These are phyloP conservation scores for Starmerella stellata DNA, from an alignment of 805 yeast species.

Conservation along the genomic window DNA sequence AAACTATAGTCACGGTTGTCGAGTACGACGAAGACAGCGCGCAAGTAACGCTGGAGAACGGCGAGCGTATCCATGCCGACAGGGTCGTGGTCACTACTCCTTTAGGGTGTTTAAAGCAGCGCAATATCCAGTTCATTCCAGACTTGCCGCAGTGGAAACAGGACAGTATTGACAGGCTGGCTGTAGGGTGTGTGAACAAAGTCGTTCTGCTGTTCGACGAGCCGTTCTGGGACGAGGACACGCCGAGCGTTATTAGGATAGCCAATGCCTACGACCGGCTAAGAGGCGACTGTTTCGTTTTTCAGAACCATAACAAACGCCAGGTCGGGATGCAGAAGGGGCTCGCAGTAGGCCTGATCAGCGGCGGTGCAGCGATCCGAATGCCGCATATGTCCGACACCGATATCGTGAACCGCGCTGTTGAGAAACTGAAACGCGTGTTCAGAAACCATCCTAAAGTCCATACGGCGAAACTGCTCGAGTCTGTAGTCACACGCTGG, in stretches of 20 bases:
- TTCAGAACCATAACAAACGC: slow-evolving; percentile 23
- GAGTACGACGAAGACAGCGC: slow-evolving; percentile 24
- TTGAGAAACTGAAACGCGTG: slow-evolving; percentile 18
- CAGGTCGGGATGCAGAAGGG: slow-evolving; percentile 22
- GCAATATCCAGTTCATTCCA: slow-evolving; percentile 26
- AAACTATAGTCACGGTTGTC: slow-evolving; percentile 24
- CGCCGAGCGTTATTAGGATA: slow-evolving; percentile 21
- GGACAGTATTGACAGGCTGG: slow-evolving; percentile 26
- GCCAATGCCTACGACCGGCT: slow-evolving; percentile 10
- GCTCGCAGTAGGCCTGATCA: slow-evolving; percentile 25
- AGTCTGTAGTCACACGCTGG: slow-evolving; percentile 48
- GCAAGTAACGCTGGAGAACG: slow-evolving; percentile 24
- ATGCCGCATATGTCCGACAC: slow-evolving; percentile 22
- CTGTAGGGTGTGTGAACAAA: slow-evolving; percentile 27
- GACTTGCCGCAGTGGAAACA: slow-evolving; percentile 27
- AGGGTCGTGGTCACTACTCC: slow-evolving; percentile 27
- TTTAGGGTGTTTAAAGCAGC: slow-evolving; percentile 26
- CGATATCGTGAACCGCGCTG: slow-evolving; percentile 22
- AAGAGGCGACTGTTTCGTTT: slow-evolving; percentile 26
- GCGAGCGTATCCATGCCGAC: slow-evolving; percentile 27
- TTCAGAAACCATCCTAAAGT: slow-evolving; percentile 16
- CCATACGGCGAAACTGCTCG: slow-evolving; percentile 19
- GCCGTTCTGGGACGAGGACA: slow-evolving; percentile 26
- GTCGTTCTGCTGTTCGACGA: slow-evolving; percentile 24
- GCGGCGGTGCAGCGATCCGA: slow-evolving; percentile 26